These are phyloP conservation scores for Coemansia sp. DNA, from an alignment of 192 early-diverging fungal species.

Conservation along the genomic window DNA sequence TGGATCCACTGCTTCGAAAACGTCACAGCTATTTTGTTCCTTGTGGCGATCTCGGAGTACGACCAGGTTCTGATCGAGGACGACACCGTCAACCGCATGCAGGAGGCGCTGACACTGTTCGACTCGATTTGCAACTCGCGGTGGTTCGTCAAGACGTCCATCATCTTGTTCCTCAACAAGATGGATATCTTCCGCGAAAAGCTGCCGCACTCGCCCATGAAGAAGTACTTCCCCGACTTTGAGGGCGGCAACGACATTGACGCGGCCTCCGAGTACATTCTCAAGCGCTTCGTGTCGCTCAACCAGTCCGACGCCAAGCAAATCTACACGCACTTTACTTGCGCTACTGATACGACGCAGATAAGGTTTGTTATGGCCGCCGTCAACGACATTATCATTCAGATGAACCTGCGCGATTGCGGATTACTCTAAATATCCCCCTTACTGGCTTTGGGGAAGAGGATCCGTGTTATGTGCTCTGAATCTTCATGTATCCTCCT, in stretches of 20 bases:
- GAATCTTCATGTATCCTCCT: no score
- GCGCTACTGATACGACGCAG: conserved; percentile 83
- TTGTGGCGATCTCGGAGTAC: conserved; percentile 94
- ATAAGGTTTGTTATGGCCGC: conserved; percentile 90
- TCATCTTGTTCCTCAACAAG: conserved; percentile 98
- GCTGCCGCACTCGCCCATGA: conserved; percentile 77
- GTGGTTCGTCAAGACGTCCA: conserved; percentile 97
- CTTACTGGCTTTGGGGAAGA: no score
- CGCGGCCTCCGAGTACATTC: conserved; percentile 73
- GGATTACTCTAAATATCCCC: conserved; percentile 73
- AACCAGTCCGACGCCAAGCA: conserved; percentile 80
- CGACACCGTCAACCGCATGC: conserved; percentile 94
- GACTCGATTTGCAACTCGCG: conserved; percentile 97
- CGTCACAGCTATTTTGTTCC: conserved; percentile 92
- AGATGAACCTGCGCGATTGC: conserved; percentile 75
- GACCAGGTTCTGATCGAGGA: conserved; percentile 96
- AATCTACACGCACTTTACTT: conserved; percentile 87
- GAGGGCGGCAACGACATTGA: conserved; percentile 73
- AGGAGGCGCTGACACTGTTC: conserved; percentile 94
- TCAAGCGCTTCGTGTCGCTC: conserved; percentile 77
- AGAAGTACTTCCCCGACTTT: conserved; percentile 90
- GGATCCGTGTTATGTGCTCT: no score
- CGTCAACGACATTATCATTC: conserved; percentile 89
- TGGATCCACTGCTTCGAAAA: conserved; percentile 99
- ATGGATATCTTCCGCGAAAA: conserved; percentile 95